Evolutionary conservation across 2,329 filamentous ascomycete species (phyloP).

Genomic region (Stylonectria norvegica): DNA sequence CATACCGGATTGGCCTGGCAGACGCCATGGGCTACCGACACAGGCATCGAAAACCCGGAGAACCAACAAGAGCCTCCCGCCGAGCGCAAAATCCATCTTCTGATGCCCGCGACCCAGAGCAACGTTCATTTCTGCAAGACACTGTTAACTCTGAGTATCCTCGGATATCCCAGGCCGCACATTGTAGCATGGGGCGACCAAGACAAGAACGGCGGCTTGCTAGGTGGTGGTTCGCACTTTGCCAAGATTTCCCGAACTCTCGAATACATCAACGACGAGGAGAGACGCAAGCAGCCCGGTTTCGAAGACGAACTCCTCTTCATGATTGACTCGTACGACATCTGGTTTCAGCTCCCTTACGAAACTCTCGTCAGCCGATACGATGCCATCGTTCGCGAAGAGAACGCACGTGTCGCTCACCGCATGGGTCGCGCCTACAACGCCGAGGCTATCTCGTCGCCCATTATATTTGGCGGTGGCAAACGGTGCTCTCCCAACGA

Average conservation of each 20-base stretch:
- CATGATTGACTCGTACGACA: conserved; percentile 32
- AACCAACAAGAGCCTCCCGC: background rate
- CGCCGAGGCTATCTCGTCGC: conserved; percentile 19
- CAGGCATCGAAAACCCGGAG: background rate
- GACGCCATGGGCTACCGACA: conserved; percentile 1
- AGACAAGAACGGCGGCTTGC: conserved; percentile 10
- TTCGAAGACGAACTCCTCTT: conserved; percentile 29
- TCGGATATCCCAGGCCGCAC: conserved; percentile 28
- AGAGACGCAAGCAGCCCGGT: conserved; percentile 13
- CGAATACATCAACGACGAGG: conserved; percentile 25
- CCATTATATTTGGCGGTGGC: conserved; percentile 26
- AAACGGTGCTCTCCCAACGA: conserved; percentile 28
- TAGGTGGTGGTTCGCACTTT: conserved; percentile 29
- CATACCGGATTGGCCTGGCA: background rate
- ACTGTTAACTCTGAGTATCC: conserved; percentile 25
- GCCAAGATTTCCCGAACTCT: conserved; percentile 28
- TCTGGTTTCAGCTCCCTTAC: conserved; percentile 33
- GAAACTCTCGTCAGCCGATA: conserved; percentile 27
- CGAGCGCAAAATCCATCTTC: conserved; percentile 19
- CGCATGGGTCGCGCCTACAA: conserved; percentile 23
- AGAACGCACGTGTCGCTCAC: conserved; percentile 19
- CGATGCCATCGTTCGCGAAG: conserved; percentile 20
- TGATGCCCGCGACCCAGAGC: conserved; percentile 26
- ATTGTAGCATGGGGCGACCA: conserved; percentile 28
- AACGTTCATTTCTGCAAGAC: conserved; percentile 31